These are phyloP conservation scores for Hymenoscyphus scutula DNA, from an alignment of 2,329 filamentous ascomycete genomes.

Conservation along the genomic window DNA sequence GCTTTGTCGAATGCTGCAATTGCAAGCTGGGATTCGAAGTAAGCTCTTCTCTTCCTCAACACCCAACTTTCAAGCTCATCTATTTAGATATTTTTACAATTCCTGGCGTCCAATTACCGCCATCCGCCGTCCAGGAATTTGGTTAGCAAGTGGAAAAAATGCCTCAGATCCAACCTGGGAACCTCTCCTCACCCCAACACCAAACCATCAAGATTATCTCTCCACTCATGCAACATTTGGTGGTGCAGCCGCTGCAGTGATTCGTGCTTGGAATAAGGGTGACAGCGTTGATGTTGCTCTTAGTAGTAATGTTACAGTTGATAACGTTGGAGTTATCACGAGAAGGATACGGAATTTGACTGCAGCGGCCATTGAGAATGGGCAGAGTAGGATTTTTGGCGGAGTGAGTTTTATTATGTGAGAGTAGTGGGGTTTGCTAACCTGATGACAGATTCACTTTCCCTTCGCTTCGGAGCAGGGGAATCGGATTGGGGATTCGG, in stretches of 20 bases:
- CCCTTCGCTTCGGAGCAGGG: neutral
- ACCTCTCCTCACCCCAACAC: neutral
- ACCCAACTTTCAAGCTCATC: neutral
- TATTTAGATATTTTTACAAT: neutral
- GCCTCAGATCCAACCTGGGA: neutral
- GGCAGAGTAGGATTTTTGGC: neutral
- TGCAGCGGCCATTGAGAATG: neutral
- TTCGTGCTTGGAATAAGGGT: slow-evolving; percentile 1
- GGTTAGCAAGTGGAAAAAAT: neutral
- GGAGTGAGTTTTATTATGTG: neutral
- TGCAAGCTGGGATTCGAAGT: neutral
- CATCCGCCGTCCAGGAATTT: neutral
- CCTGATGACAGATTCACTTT: neutral
- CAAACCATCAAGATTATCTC: neutral
- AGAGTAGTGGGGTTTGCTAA: neutral
- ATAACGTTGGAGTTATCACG: neutral
- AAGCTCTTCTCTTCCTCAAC: neutral
- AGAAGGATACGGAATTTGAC: neutral
- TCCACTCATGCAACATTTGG: neutral
- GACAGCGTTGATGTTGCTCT: neutral
- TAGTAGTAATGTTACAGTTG: neutral
- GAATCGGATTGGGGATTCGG: neutral
- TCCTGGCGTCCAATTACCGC: neutral
- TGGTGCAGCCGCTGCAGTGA: neutral
- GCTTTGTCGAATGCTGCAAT: neutral